Conservation (phyloP, 192 early-diverging fungal genomes). For the Coemansia sp. region DNA sequence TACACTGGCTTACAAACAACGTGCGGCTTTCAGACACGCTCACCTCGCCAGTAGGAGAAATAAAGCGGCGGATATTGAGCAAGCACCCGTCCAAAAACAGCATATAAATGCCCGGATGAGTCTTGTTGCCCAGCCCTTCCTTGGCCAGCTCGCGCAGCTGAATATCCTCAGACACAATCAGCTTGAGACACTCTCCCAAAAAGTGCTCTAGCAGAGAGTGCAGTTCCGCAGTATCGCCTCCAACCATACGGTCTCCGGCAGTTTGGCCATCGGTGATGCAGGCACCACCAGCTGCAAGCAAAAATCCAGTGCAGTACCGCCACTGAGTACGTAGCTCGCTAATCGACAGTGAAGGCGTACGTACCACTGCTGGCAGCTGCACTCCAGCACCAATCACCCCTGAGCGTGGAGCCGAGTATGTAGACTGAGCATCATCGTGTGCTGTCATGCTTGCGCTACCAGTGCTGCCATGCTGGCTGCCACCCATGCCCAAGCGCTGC, state of each 20-base stretch:
- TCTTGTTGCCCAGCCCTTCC: slow-evolving; percentile 53
- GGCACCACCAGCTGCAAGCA: slow-evolving; percentile 48
- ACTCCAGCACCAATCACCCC: slow-evolving; percentile 34
- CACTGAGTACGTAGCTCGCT: slow-evolving; percentile 53
- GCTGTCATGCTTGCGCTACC: slow-evolving; percentile 3
- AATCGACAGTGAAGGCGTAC: slow-evolving; percentile 18
- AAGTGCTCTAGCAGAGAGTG: slow-evolving; percentile 54
- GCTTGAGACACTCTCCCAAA: slow-evolving; percentile 52
- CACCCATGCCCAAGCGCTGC: slow-evolving; percentile 1
- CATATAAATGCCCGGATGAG: slow-evolving; percentile 53
- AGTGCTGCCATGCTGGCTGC: slow-evolving; percentile 7
- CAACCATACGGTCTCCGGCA: slow-evolving; percentile 39
- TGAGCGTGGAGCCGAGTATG: slow-evolving; percentile 5
- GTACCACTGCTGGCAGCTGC: slow-evolving; percentile 46
- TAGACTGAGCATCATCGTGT: slow-evolving; percentile 18
- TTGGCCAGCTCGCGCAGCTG: slow-evolving; percentile 53
- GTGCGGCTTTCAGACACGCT: slow-evolving; percentile 53
- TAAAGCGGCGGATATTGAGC: slow-evolving; percentile 52
- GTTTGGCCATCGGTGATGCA: slow-evolving; percentile 38
- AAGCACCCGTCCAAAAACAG: slow-evolving; percentile 50
- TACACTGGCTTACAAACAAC: slow-evolving; percentile 54
- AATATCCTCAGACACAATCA: slow-evolving; percentile 53
- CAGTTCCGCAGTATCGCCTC: slow-evolving; percentile 45
- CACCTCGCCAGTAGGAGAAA: slow-evolving; percentile 51
- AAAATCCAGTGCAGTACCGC: slow-evolving; percentile 53